These are phyloP conservation scores for Penicillium sp. DNA, from an alignment of 2,329 filamentous ascomycete species.

Conservation along the genomic window DNA sequence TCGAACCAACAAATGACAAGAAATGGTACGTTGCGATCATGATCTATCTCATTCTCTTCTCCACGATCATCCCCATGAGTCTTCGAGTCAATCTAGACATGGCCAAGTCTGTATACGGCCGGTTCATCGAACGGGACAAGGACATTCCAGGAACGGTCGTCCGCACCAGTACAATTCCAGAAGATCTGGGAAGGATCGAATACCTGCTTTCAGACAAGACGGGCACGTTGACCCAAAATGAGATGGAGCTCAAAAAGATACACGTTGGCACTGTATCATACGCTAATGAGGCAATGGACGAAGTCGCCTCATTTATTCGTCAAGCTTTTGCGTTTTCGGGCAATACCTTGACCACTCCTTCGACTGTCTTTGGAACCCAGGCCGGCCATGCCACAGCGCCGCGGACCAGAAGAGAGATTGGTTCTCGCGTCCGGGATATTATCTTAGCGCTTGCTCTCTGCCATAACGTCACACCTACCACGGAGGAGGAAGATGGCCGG, in stretches of 20 bases:
- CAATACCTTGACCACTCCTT: slow-evolving; percentile 67
- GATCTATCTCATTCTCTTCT: slow-evolving; percentile 96
- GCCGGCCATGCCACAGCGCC: slow-evolving; percentile 63
- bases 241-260: slow-evolving; percentile 99
- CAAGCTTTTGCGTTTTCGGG: slow-evolving; percentile 79
- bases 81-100: slow-evolving; percentile 94
- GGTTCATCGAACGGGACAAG: slow-evolving; percentile 88
- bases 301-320: slow-evolving; percentile 80
- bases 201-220: slow-evolving; percentile 97
- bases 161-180: slow-evolving; percentile 93
- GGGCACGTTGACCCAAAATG: slow-evolving; percentile 93
- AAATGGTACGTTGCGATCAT: slow-evolving; percentile 95
- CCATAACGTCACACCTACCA: slow-evolving; percentile 94
- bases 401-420: slow-evolving; percentile 87
- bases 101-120: slow-evolving; percentile 94
- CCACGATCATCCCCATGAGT: slow-evolving; percentile 98
- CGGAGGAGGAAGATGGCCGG: slow-evolving; percentile 76
- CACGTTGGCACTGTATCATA: slow-evolving; percentile 98
- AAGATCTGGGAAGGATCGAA: slow-evolving; percentile 92
- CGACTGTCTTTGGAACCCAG: slow-evolving; percentile 65
- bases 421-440: slow-evolving; percentile 86
- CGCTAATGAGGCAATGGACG: slow-evolving; percentile 98
- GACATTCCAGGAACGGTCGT: slow-evolving; percentile 92
- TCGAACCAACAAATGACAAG: slow-evolving; percentile 56
- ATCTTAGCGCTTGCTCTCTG: slow-evolving; percentile 89